Evolutionary conservation across 1,139 yeast genomes (phyloP).

Genomic region (Protomyces pachydermus): DNA sequence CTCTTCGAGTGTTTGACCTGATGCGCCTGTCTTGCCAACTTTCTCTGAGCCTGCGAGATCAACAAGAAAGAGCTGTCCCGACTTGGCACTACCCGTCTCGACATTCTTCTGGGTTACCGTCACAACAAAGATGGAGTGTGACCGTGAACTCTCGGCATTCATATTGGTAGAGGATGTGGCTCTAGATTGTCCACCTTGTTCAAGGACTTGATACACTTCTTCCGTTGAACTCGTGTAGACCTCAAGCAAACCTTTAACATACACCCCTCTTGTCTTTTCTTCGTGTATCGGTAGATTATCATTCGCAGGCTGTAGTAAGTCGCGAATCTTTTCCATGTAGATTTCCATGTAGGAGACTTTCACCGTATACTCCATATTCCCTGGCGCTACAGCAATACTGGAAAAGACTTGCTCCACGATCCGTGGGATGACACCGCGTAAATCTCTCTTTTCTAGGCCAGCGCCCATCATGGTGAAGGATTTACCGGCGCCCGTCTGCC

Average conservation of each 20-base stretch:
- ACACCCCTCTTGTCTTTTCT: conserved; percentile 59
- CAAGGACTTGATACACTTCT: conserved; percentile 56
- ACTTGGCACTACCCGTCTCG: conserved; percentile 54
- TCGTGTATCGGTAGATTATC: conserved; percentile 57
- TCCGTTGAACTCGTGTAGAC: conserved; percentile 55
- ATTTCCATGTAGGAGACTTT: conserved; percentile 76
- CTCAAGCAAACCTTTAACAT: conserved; percentile 63
- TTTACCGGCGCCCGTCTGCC: conserved; percentile 71
- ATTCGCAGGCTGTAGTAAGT: conserved; percentile 45
- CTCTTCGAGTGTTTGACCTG: conserved; percentile 71
- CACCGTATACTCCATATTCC: conserved; percentile 61
- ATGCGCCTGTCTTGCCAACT: conserved; percentile 74
- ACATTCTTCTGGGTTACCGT: conserved; percentile 56
- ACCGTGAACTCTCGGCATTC: conserved; percentile 73
- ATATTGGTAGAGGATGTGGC: conserved; percentile 61
- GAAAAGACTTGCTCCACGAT: conserved; percentile 63
- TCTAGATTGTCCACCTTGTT: conserved; percentile 53
- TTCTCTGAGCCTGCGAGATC: conserved; percentile 90
- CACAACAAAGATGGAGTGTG: conserved; percentile 75
- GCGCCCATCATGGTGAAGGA: conserved; percentile 80
- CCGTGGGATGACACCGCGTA: conserved; percentile 66
- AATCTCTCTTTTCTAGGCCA: conserved; percentile 43
- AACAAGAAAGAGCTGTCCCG: conserved; percentile 67
- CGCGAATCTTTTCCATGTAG: conserved; percentile 70
- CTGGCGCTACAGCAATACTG: conserved; percentile 49